Conservation (phyloP, 1,284 basidiomycete genomes). For the Somion occarium region DNA sequence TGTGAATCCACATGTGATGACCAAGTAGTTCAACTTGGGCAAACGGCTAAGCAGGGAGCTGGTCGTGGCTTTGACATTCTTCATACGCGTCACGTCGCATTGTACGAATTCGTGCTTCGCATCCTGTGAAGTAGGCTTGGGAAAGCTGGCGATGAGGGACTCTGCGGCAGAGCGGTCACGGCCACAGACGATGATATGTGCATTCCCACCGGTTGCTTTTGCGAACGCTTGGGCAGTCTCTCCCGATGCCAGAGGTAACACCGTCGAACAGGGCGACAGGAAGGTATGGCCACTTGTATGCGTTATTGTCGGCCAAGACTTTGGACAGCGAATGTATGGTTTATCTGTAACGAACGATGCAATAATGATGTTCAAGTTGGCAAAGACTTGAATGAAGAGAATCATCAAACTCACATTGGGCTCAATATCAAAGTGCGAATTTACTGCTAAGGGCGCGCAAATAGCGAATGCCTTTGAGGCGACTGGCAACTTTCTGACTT, state of each 20-base stretch:
- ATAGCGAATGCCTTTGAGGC: too few species aligned
- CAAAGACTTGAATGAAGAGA: too few species aligned
- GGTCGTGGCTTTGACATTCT: slow-evolving; percentile 24
- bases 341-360: too few species aligned
- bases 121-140: slow-evolving; percentile 15
- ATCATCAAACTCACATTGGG: too few species aligned
- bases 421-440: too few species aligned
- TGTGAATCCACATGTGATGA: slow-evolving; percentile 28
- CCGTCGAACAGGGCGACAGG: slow-evolving; percentile 32
- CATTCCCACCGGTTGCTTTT: slow-evolving; percentile 25
- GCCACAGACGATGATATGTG: slow-evolving; percentile 30
- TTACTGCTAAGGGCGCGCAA: too few species aligned
- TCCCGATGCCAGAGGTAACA: slow-evolving; percentile 31
- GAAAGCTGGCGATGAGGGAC: slow-evolving; percentile 27
- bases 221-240: slow-evolving; percentile 27
- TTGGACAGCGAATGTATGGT: slow-evolving; percentile 17
- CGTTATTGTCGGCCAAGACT: slow-evolving; percentile 12
- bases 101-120: slow-evolving; percentile 29
- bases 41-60: slow-evolving; percentile 19
- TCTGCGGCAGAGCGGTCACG: slow-evolving; percentile 30
- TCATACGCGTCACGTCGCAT: slow-evolving; percentile 31
- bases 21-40: slow-evolving; percentile 30
- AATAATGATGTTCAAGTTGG: too few species aligned
- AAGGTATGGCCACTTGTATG: slow-evolving; percentile 12
- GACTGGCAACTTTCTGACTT: too few species aligned